Evolutionary conservation across 1,284 basidiomycete species (phyloP).

Genomic region (Ceratobasidium sp.): DNA sequence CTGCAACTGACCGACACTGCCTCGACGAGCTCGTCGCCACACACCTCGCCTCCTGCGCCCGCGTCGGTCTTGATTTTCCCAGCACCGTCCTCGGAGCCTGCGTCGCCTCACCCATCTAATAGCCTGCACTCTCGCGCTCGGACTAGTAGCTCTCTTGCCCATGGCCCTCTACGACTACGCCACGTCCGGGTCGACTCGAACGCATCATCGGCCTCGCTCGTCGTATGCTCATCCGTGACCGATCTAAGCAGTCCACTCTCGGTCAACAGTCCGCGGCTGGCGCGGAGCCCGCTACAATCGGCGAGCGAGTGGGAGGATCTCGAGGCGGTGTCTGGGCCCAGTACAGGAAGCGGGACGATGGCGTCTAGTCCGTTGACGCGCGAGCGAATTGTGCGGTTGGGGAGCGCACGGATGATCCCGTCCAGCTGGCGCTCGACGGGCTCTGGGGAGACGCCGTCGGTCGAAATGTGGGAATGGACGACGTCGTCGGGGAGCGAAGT

Average conservation of each 20-base stretch:
- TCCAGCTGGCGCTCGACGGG: conserved; percentile 31
- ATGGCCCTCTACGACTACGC: conserved; percentile 20
- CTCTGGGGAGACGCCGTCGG: conserved; percentile 8
- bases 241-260: conserved; percentile 13
- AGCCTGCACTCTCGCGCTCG: background rate
- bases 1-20: conserved; percentile 18
- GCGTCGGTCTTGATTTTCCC: conserved; percentile 40
- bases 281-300: conserved; percentile 14
- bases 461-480: conserved; percentile 42
- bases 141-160: conserved; percentile 7
- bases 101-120: conserved; percentile 27
- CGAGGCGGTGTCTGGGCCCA: conserved; percentile 10
- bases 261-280: conserved; percentile 12
- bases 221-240: background rate
- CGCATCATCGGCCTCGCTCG: conserved; percentile 4
- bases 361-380: conserved; percentile 28
- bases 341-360: background rate
- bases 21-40: conserved; percentile 26
- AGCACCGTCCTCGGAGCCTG: conserved; percentile 36
- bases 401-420: conserved; percentile 38
- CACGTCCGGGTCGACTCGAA: conserved; percentile 36
- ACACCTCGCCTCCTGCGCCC: conserved; percentile 4
- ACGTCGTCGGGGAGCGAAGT: conserved; percentile 28
- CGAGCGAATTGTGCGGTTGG: conserved; percentile 37
- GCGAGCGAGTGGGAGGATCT: conserved; percentile 31